These are phyloP conservation scores for Komagataella ulmi DNA, from an alignment of 805 yeast genomes.

Conservation along the genomic window DNA sequence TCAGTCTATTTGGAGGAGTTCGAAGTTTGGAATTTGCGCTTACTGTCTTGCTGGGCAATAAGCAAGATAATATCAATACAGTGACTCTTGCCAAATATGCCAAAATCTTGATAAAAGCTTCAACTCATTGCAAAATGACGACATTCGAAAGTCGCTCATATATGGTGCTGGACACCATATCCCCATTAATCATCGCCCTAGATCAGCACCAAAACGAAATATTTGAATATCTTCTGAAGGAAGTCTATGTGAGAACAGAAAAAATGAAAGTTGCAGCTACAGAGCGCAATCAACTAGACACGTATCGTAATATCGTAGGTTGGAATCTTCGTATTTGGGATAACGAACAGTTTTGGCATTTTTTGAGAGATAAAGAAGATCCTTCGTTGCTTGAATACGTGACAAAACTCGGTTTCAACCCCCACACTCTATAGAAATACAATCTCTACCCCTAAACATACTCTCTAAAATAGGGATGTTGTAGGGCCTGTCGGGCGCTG, in stretches of 20 bases:
- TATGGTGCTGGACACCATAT: neutral
- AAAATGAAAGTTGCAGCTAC: neutral
- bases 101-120: neutral
- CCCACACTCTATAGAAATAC: neutral
- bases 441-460: conserved; percentile 15
- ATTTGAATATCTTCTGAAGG: neutral
- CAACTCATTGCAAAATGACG: neutral
- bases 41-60: neutral
- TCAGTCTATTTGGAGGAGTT: neutral
- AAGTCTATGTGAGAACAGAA: neutral
- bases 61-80: neutral
- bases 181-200: neutral
- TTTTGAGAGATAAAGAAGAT: neutral
- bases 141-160: neutral
- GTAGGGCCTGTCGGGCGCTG: conserved; percentile 47
- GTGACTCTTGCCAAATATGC: neutral
- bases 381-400: neutral
- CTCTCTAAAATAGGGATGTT: conserved; percentile 76
- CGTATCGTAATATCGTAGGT: neutral
- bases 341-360: neutral
- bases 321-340: neutral
- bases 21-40: neutral
- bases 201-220: neutral
- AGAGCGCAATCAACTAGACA: neutral
- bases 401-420: neutral